Base-by-base conservation (phyloP, 2,329 filamentous ascomycete genomes). In the Fusarium protoensiforme region DNA sequence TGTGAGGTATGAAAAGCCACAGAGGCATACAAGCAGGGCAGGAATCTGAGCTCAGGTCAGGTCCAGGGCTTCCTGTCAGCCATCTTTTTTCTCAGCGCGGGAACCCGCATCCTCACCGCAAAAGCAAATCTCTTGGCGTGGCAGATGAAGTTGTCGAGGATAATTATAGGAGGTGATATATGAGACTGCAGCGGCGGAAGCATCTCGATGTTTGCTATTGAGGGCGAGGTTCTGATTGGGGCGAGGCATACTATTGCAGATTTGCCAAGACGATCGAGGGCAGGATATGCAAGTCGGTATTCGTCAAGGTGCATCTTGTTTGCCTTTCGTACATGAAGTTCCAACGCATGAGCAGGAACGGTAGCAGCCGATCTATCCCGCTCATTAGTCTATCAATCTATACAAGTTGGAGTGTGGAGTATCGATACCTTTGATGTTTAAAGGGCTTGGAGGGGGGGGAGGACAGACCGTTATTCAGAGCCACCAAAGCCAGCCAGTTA, bases 1-100 rank as follows among this genome's bases (percentile, higher is more conserved):
- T 63, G 61, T 70, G 59, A 54, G 46, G 65, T 20, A 36, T 36
- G 24, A 35, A 35, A 56, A 36, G 51, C 31, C 51, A 54, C 29
- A 54, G 1, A 20, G 36, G 36, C 2, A 39, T n/a, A 31, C 16
- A 20, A 29, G 33, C 48, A 56, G 64, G 60, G 29, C 70, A 68
- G 63, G 60, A 73, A 54, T 64, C 70, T 71, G 67, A 60, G 67
- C 67, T 59, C 54, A 58, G 46, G 41, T 70, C 66, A n/a, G n/a
- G n/a, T n/a, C n/a, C n/a, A n/a, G n/a, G n/a, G 48, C 62, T 48
- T 64, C 48, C 61, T 20, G 46, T 57, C 24, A 29, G 24, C 46
- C 46, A 51, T 29, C 27, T 51, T 51, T 46, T 43, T 67, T 46
- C 58, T 67, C 61, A 64, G 59, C 56, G 18, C 43, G 71, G 67